Evolutionary conservation across 2,329 filamentous ascomycete species (phyloP), one percentile per base, ranked within the genome.

Genomic region (Rhinocladiella similis): DNA sequence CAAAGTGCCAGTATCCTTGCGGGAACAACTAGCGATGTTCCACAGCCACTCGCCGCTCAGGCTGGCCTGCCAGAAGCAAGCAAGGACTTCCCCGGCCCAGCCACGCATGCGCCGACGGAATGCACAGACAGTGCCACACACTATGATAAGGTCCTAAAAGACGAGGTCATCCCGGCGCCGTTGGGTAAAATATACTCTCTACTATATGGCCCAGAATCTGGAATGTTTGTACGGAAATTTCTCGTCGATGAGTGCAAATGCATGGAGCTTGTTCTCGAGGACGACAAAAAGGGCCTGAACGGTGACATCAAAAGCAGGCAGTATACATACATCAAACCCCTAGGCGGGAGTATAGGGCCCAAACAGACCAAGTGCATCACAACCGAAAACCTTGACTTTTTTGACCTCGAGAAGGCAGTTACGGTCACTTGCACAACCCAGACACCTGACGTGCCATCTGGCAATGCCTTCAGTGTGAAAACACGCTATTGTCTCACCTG

Each of bases 301-400:
- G 82, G 84, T 47, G 90, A 95, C 16, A 89, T 87, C 73, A 89
- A 86, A 69, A 82, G 82, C 2, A 84, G 92, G 45, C 84, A 78
- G 18, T 96, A 88, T 70, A 87, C 86, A 1, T 99, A 97, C 70
- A 96, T 96, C 74, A 97, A 97, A 71, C 94, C 94, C 1, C 77
- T 99, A 1, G 83, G 86, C 65, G 89, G 81, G 1, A 80, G 90
- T 1, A 93, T 99, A 63, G 94, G 94, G 0, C 94, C 94, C 0
- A 94, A 83, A 70, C 90, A 96, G 75, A 99, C 94, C 12, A 97
- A 96, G 69, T 99, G 94, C 71, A 88, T 95, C 56, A 91, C 91
- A 48, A 88, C 85, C 1, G 91, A 96, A 73, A 88, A 82, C 3
- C 69, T 99, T n/a, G 92, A 97, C 58, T 80, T 82, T 45, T 79